phyloP scores from a whole-genome alignment of 805 yeast genomes.

The Ogataea minuta region DNA sequence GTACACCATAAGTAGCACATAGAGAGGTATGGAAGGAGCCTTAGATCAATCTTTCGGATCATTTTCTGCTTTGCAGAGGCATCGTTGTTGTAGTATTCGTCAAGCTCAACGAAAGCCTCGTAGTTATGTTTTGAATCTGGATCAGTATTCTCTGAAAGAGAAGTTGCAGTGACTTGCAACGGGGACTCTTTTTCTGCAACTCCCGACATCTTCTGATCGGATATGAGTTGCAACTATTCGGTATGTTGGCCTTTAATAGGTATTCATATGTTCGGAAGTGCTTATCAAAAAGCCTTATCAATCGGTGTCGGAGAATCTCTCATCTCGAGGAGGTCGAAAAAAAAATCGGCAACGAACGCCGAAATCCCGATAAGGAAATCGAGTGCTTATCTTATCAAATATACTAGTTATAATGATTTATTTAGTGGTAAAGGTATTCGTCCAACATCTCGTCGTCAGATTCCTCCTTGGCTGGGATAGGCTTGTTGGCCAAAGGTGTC shows the following conservation, averaged over 20 bases:
- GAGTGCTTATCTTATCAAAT: conserved; percentile 1
- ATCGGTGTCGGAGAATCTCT: not conserved
- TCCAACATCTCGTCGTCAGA: conserved; percentile 33
- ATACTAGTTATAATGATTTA: not conserved
- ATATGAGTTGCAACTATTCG: not conserved
- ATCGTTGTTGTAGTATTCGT: conserved; percentile 19
- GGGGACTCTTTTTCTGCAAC: conserved; percentile 8
- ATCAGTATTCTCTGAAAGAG: conserved; percentile 6
- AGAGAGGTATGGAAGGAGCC: conserved; percentile 28
- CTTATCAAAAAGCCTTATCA: conserved; percentile 1
- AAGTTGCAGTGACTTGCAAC: conserved; percentile 6
- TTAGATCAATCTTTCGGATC: conserved; percentile 27
- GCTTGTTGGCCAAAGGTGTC: conserved; percentile 72
- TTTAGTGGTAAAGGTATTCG: conserved; percentile 13
- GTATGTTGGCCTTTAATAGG: not conserved
- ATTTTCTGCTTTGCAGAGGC: conserved; percentile 22
- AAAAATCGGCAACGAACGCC: not conserved
- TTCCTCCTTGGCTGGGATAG: conserved; percentile 37
- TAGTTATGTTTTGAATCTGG: conserved; percentile 10
- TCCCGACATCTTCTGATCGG: not conserved
- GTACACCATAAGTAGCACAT: conserved; percentile 30
- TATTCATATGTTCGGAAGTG: not conserved
- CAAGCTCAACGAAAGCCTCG: conserved; percentile 14
- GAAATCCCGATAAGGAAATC: not conserved
- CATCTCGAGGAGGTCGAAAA: not conserved